These are phyloP conservation scores for Boechera stricta DNA, from an alignment of 345 rosid genomes.

Conservation along the genomic window DNA sequence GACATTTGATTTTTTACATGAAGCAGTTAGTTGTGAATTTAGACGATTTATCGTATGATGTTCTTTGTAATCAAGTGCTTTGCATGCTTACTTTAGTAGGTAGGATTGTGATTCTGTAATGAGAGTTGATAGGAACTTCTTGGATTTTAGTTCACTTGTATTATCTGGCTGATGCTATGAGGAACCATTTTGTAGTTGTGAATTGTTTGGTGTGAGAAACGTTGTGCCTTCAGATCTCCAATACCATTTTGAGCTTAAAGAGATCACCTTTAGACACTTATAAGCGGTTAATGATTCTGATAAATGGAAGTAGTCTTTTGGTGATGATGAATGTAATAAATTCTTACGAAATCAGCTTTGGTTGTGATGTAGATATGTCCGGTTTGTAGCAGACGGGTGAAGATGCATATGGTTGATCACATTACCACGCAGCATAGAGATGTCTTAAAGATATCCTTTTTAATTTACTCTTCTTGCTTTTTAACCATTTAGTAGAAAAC, in stretches of 20 bases:
- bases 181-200: conserved; percentile 12
- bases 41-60: neutral
- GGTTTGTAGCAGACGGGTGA: conserved; percentile 44
- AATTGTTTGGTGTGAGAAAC: neutral
- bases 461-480: neutral
- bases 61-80: conserved; percentile 20
- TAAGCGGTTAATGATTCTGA: neutral
- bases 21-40: conserved; percentile 15
- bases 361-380: conserved; percentile 44
- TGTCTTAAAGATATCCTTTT: conserved; percentile 42
- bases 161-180: neutral
- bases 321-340: neutral
- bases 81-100: conserved; percentile 5
- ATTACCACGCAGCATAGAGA: conserved; percentile 41
- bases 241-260: conserved; percentile 10
- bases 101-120: conserved; percentile 20
- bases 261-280: neutral
- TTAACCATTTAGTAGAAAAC: neutral
- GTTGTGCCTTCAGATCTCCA: neutral
- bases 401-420: conserved; percentile 47
- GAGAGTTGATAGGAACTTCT: conserved; percentile 16
- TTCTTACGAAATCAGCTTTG: conserved; percentile 19
- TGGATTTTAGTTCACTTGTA: neutral
- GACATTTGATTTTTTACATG: conserved; percentile 21
- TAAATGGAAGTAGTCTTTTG: neutral